phyloP scores from a whole-genome alignment of 257 asterid species.

The Solanum lignicaule region DNA sequence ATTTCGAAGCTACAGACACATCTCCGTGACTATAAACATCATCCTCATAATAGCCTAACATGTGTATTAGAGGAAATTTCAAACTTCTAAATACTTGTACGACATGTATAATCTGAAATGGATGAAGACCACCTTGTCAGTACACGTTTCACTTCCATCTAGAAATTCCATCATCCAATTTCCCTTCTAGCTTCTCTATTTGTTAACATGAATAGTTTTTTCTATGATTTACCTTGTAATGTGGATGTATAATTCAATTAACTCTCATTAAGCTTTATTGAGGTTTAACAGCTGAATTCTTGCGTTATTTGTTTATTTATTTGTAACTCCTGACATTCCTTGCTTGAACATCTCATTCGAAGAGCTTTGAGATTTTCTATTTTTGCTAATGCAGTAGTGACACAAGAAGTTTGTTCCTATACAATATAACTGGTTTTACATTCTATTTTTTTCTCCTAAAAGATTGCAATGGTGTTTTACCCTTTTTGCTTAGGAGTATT shows the following conservation, averaged over 20 bases:
- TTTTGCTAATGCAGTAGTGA: background rate
- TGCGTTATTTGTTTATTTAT: background rate
- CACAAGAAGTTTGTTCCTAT: background rate
- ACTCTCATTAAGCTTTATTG: no score
- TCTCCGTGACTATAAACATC: constrained; percentile 52
- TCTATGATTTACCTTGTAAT: background rate
- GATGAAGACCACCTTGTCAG: background rate
- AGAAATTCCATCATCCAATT: background rate
- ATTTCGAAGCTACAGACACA: constrained; percentile 66
- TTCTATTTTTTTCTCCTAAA: background rate
- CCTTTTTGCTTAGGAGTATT: background rate
- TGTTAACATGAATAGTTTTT: no score
- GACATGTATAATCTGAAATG: background rate
- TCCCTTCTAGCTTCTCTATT: background rate
- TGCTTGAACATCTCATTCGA: background rate
- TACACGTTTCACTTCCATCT: background rate
- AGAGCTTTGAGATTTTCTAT: background rate
- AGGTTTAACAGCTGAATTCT: background rate
- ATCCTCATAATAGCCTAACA: constrained; percentile 22
- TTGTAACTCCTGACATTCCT: background rate
- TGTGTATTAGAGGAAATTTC: background rate
- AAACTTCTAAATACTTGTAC: background rate
- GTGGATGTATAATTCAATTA: background rate
- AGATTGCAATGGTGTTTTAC: background rate
- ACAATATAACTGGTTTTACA: background rate